A percentile compares a stretch with the other conserved stretches of the same genome.
Conservation (phyloP, 169 alveolate genomes). For the Cryptosporidium ubiquitum region DNA sequence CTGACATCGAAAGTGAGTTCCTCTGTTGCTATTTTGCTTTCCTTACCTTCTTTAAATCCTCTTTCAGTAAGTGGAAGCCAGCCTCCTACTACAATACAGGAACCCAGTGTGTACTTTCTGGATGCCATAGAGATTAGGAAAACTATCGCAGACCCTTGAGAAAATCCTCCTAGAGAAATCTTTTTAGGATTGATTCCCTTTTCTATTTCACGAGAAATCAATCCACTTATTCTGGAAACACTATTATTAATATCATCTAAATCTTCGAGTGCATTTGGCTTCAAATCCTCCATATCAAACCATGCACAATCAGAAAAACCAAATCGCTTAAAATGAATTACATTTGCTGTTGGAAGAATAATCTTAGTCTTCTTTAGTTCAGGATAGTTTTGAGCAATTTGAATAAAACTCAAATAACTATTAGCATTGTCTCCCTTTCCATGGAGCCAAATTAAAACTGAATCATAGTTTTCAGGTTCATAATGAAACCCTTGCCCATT, state of each 20-base stretch:
- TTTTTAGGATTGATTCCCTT: constrained; percentile 41
- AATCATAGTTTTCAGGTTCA: constrained; percentile 30
- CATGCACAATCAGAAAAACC: constrained; percentile 49
- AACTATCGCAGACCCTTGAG: constrained; percentile 49
- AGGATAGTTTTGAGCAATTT: constrained; percentile 11
- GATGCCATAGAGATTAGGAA: constrained; percentile 47
- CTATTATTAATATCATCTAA: constrained; percentile 25
- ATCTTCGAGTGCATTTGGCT: constrained; percentile 1
- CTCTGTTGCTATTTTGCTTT: constrained; percentile 12
- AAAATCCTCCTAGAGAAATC: constrained; percentile 56
- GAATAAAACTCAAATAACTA: constrained; percentile 19
- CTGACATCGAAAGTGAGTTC: constrained; percentile 39
- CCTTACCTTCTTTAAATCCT: constrained; percentile 41
- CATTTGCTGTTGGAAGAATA: constrained; percentile 23
- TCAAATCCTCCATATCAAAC: constrained; percentile 63
- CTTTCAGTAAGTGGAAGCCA: constrained; percentile 64
- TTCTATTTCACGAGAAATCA: constrained; percentile 9
- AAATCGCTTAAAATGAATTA: background rate
- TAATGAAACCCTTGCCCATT: constrained; percentile 45
- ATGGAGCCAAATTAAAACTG: constrained; percentile 70
- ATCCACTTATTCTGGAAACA: constrained; percentile 22
- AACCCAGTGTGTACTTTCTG: constrained; percentile 39
- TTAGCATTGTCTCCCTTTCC: constrained; percentile 65
- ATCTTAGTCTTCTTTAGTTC: constrained; percentile 42
- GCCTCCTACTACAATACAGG: constrained; percentile 63